Conservation (phyloP, 169 alveolate genomes). For the Plasmodium gallinaceum region DNA sequence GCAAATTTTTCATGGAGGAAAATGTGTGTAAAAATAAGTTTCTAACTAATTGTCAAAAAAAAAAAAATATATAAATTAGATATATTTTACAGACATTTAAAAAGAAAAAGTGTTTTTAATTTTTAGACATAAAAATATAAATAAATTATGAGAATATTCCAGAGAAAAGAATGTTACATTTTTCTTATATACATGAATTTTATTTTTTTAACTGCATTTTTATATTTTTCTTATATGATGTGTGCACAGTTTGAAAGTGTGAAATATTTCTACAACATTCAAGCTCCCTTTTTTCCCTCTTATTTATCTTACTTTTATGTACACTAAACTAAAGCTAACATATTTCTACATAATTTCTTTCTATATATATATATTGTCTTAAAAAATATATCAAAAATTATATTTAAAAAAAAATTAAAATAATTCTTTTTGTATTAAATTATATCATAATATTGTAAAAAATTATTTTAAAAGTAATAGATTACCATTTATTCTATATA, state of each 20-base stretch:
- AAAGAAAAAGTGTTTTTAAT: too few species aligned
- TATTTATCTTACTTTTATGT: slow-evolving; percentile 34
- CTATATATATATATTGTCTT: slow-evolving; percentile 6
- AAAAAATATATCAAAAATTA: not conserved
- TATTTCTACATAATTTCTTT: not conserved
- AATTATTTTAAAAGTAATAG: not conserved
- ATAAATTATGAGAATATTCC: not conserved
- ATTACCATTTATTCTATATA: slow-evolving; percentile 1
- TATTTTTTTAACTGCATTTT: slow-evolving; percentile 8
- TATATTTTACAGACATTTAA: not conserved
- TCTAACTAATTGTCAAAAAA: not conserved
- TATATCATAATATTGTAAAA: not conserved
- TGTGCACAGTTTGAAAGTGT: slow-evolving; percentile 35
- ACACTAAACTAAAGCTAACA: slow-evolving; percentile 11
- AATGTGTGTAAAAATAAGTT: slow-evolving; percentile 7
- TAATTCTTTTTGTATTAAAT: not conserved
- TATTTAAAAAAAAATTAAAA: not conserved
- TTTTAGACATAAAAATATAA: not conserved
- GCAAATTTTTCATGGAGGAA: not conserved
- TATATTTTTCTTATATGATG: slow-evolving; percentile 18
- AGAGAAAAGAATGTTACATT: not conserved
- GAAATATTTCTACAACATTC: slow-evolving; percentile 77
- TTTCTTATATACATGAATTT: not conserved
- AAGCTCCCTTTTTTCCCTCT: slow-evolving; percentile 4
- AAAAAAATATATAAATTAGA: not conserved